Conservation (phyloP, 148 eudicot genomes). For the Amaranthus cruentus region DNA sequence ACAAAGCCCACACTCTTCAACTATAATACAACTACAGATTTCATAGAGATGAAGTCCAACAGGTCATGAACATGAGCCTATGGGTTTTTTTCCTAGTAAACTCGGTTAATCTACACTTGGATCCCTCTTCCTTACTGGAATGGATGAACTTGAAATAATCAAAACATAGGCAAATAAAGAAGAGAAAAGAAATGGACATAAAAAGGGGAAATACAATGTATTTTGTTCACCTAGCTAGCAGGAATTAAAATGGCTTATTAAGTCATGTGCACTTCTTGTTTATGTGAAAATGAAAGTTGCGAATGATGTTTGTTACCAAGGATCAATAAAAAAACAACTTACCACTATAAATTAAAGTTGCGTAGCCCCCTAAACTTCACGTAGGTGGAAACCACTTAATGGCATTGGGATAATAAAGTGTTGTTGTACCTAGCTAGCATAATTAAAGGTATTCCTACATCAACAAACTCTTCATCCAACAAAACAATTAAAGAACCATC, state of each 20-base stretch:
- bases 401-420: no score
- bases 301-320: no score
- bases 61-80: not conserved
- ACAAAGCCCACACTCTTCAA: not conserved
- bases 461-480: not conserved
- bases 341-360: no score
- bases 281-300: no score
- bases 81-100: not conserved
- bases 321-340: no score
- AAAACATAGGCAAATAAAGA: not conserved
- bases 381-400: no score
- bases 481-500: not conserved
- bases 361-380: no score
- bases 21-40: no score
- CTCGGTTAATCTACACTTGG: not conserved
- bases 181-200: not conserved
- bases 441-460: no score
- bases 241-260: no score
- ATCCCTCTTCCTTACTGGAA: not conserved
- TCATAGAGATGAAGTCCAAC: not conserved
- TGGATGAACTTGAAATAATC: not conserved
- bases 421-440: no score
- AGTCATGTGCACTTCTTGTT: no score
- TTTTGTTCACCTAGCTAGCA: not conserved
- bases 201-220: not conserved